phyloP scores from a whole-genome alignment of 2,329 filamentous ascomycete genomes.

The Colletotrichum noveboracense region DNA sequence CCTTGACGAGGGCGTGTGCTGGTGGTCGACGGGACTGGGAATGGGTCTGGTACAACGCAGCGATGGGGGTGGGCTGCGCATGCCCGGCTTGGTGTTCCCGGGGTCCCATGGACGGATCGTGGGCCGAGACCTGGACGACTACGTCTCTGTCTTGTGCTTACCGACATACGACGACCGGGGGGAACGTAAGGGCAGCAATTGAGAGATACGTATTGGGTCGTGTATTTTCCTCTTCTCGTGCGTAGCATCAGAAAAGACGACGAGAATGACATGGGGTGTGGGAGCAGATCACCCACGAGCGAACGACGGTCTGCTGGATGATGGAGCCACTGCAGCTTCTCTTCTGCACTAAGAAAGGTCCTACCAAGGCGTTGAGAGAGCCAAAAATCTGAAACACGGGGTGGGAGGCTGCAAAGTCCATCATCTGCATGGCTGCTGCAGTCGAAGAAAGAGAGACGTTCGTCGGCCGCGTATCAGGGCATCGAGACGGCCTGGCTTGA shows the following conservation, averaged over 20 bases:
- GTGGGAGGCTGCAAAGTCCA: background rate
- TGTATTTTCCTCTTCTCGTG: background rate
- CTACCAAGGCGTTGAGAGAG: slow-evolving; percentile 5
- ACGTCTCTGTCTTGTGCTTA: background rate
- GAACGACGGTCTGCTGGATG: background rate
- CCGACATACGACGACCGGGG: background rate
- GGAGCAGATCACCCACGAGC: background rate
- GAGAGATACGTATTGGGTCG: background rate
- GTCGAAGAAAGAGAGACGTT: background rate
- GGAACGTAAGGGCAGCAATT: background rate
- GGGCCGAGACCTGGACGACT: slow-evolving; percentile 1
- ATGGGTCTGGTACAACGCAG: slow-evolving; percentile 12
- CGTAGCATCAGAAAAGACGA: background rate
- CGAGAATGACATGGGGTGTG: background rate
- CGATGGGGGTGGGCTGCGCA: slow-evolving; percentile 2
- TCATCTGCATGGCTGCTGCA: background rate
- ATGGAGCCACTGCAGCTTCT: background rate
- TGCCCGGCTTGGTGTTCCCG: slow-evolving; percentile 4
- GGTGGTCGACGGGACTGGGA: background rate
- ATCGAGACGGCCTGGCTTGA: background rate
- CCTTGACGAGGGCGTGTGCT: background rate
- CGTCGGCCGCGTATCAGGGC: background rate
- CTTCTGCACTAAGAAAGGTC: background rate
- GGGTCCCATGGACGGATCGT: slow-evolving; percentile 11
- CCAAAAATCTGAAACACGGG: slow-evolving; percentile 12